Percentiles rank a stretch among this genome's conserved stretches.
These are phyloP conservation scores for Fusarium verticillioides DNA, from an alignment of 2,329 filamentous ascomycete genomes.

Conservation along the genomic window DNA sequence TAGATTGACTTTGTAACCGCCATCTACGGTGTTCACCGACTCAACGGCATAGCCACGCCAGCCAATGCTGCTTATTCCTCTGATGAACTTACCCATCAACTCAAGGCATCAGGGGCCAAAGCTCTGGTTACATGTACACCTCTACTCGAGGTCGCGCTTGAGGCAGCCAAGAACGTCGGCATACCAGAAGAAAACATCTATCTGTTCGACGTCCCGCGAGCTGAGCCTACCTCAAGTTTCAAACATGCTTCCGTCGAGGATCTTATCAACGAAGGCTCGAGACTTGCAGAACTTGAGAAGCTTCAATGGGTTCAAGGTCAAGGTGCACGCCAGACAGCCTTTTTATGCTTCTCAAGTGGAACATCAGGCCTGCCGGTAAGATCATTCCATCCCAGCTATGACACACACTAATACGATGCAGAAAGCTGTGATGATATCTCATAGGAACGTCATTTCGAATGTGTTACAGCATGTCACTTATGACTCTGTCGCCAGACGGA, in stretches of 20 bases:
- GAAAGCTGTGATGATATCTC: conserved; percentile 89
- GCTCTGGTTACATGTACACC: conserved; percentile 77
- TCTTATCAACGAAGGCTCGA: conserved; percentile 68
- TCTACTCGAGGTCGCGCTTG: conserved; percentile 70
- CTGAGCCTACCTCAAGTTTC: conserved; percentile 53
- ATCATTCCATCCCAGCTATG: too few relatives aligned
- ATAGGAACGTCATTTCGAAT: conserved; percentile 82
- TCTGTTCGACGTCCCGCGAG: conserved; percentile 71
- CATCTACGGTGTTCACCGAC: conserved; percentile 78
- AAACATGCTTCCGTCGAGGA: conserved; percentile 69
- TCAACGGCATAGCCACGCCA: conserved; percentile 77
- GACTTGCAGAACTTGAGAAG: conserved; percentile 63
- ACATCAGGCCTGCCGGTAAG: conserved; percentile 80
- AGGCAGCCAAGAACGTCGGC: conserved; percentile 70
- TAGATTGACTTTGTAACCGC: conserved; percentile 80
- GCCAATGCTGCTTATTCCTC: conserved; percentile 80
- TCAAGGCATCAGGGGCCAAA: conserved; percentile 74
- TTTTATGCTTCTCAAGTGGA: conserved; percentile 82
- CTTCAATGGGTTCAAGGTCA: conserved; percentile 70
- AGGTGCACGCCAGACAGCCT: conserved; percentile 74
- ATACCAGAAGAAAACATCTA: conserved; percentile 74
- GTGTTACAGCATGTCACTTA: conserved; percentile 67
- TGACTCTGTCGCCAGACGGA: conserved; percentile 53
- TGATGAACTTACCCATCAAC: conserved; percentile 75
- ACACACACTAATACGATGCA: conserved; percentile 49